phyloP scores from a whole-genome alignment of 108 stramenopile genomes.

The Pseudonitzschia multistriata region DNA sequence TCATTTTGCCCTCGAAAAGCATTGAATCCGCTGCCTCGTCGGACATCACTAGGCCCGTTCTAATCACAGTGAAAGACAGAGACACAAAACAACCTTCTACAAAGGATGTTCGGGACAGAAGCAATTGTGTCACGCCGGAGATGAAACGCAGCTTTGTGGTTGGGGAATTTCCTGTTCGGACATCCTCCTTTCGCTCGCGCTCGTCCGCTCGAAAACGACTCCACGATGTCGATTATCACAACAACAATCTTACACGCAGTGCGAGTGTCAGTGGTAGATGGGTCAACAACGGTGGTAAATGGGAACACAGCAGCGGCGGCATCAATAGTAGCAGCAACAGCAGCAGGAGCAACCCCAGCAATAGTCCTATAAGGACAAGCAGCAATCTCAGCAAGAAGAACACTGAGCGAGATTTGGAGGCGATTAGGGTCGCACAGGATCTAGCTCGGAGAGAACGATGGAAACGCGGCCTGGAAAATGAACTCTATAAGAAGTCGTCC shows the following conservation, averaged over 20 bases:
- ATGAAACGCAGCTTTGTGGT: slow-evolving; percentile 11
- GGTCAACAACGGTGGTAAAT: too few relatives aligned
- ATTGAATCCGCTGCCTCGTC: not conserved
- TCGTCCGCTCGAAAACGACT: slow-evolving; percentile 1
- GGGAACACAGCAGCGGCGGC: not conserved
- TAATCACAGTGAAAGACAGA: slow-evolving; percentile 26
- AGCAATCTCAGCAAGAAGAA: not conserved
- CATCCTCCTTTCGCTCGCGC: not conserved
- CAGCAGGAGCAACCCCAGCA: not conserved
- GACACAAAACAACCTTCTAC: not conserved
- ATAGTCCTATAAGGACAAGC: not conserved
- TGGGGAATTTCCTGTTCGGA: not conserved
- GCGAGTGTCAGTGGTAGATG: too few relatives aligned
- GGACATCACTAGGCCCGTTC: slow-evolving; percentile 22
- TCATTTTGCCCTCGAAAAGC: too few relatives aligned
- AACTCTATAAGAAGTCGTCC: not conserved
- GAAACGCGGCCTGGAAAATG: slow-evolving; percentile 20
- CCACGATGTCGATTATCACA: too few relatives aligned
- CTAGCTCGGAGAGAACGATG: slow-evolving; percentile 24
- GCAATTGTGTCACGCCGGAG: not conserved
- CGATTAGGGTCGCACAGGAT: not conserved
- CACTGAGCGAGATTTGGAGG: not conserved
- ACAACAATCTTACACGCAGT: too few relatives aligned
- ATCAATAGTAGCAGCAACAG: not conserved
- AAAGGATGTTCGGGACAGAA: not conserved